Conservation (phyloP, 768 basidiomycete species). For the Naematelia aurantialba region DNA sequence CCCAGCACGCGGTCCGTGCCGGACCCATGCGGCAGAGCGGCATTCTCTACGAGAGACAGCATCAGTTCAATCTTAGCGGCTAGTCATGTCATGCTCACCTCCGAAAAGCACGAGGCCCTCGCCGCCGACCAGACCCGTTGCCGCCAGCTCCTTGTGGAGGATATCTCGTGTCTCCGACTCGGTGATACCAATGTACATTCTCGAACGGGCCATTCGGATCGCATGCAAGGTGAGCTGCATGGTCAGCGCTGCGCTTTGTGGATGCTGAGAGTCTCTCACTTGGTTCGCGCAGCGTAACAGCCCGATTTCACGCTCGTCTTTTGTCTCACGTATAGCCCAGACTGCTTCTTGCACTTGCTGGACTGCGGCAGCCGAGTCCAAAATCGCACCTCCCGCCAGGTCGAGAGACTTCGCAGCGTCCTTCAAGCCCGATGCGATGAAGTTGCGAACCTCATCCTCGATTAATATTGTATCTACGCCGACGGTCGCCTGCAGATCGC, state of each 20-base stretch:
- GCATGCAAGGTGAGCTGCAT: slow-evolving; percentile 70
- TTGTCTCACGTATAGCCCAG: slow-evolving; percentile 66
- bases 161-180: slow-evolving; percentile 68
- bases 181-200: slow-evolving; percentile 66
- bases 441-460: slow-evolving; percentile 33
- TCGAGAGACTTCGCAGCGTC: slow-evolving; percentile 50
- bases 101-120: slow-evolving; percentile 73
- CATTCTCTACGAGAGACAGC: slow-evolving; percentile 60
- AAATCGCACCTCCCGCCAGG: slow-evolving; percentile 61
- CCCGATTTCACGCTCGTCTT: slow-evolving; percentile 66
- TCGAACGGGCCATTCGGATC: slow-evolving; percentile 62
- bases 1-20: slow-evolving; percentile 65
- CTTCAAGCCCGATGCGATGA: slow-evolving; percentile 59
- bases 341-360: slow-evolving; percentile 53
- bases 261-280: slow-evolving; percentile 53
- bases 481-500: slow-evolving; percentile 34
- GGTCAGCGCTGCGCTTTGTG: background rate
- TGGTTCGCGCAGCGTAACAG: slow-evolving; percentile 76
- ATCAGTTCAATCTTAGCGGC: background rate
- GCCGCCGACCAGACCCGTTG: slow-evolving; percentile 60
- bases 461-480: slow-evolving; percentile 54
- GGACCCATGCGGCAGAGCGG: slow-evolving; percentile 77
- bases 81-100: slow-evolving; percentile 58
- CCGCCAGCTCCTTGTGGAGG: slow-evolving; percentile 58
- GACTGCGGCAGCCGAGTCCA: slow-evolving; percentile 44